These are phyloP conservation scores for Clitopilus hobsonii DNA, from an alignment of 768 basidiomycete species.

Conservation along the genomic window DNA sequence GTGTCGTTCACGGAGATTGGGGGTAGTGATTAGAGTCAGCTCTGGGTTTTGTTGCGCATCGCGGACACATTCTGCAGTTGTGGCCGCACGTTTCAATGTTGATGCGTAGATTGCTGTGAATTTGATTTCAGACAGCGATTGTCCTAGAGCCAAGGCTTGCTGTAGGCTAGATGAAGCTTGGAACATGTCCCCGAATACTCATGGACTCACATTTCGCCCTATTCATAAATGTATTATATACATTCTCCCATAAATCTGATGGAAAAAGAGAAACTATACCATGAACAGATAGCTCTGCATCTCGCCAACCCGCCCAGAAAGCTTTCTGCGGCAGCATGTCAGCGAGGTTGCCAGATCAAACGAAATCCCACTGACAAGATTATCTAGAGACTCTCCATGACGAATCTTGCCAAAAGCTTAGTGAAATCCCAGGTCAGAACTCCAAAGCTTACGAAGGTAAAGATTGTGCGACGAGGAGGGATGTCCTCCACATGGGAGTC, in stretches of 20 bases:
- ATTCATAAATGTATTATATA: not conserved
- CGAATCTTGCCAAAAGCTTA: constrained; percentile 42
- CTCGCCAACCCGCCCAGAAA: constrained; percentile 74
- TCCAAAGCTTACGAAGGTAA: not conserved
- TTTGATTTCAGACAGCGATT: constrained; percentile 38
- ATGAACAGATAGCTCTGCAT: constrained; percentile 71
- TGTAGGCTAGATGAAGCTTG: constrained; percentile 12
- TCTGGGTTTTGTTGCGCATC: constrained; percentile 42
- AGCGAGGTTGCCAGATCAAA: not conserved
- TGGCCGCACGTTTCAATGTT: constrained; percentile 56
- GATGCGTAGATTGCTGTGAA: constrained; percentile 64
- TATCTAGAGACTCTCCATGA: constrained; percentile 77
- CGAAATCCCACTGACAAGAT: constrained; percentile 41
- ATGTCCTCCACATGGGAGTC: not conserved
- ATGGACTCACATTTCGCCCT: not conserved
- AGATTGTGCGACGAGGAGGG: not conserved
- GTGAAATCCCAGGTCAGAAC: not conserved
- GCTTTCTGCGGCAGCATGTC: constrained; percentile 14
- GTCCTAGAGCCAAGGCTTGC: constrained; percentile 65
- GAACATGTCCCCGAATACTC: not conserved
- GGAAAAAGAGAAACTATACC: constrained; percentile 38
- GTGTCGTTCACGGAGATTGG: constrained; percentile 59
- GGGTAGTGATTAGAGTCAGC: constrained; percentile 42
- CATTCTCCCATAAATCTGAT: not conserved
- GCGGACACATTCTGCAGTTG: constrained; percentile 55